These are phyloP conservation scores for Amanita thiersii DNA, from an alignment of 768 basidiomycete genomes.

Conservation along the genomic window DNA sequence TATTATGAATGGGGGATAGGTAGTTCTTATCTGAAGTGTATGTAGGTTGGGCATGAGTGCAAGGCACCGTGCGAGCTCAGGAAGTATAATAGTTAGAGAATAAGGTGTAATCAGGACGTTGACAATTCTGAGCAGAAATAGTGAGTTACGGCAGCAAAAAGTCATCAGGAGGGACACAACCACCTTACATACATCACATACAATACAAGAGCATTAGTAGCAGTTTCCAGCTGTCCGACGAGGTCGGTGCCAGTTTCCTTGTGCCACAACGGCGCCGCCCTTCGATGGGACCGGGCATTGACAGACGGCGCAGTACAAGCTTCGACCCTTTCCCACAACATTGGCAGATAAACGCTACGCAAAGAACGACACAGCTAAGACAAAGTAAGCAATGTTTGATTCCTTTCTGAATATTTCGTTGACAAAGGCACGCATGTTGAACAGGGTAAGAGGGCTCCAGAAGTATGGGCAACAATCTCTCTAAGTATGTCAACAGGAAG, in stretches of 20 bases:
- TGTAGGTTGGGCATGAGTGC: constrained; percentile 16
- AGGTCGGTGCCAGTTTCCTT: constrained; percentile 12
- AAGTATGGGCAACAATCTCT: constrained; percentile 16
- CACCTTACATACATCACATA: constrained; percentile 13
- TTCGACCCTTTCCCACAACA: constrained; percentile 14
- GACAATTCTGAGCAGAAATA: constrained; percentile 10
- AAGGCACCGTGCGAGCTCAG: constrained; percentile 18
- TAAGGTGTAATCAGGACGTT: constrained; percentile 13
- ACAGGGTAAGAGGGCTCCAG: constrained; percentile 12
- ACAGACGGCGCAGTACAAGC: constrained; percentile 11
- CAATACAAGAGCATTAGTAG: constrained; percentile 15
- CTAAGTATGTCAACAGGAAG: constrained; percentile 18
- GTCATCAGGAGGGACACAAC: not conserved
- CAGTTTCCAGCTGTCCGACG: constrained; percentile 16
- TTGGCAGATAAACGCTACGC: constrained; percentile 12
- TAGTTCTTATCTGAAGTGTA: constrained; percentile 12
- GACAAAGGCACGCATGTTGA: not conserved
- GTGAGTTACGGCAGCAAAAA: not conserved
- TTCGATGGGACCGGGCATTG: not conserved
- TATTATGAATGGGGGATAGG: too few species aligned
- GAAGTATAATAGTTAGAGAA: constrained; percentile 10
- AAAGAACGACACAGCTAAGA: constrained; percentile 15
- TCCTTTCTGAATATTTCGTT: constrained; percentile 7
- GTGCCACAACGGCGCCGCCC: not conserved
- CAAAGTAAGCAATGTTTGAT: constrained; percentile 9